Evolutionary conservation across 495 filamentous ascomycete genomes (phyloP).

Genomic region (Cladorrhinum samala): DNA sequence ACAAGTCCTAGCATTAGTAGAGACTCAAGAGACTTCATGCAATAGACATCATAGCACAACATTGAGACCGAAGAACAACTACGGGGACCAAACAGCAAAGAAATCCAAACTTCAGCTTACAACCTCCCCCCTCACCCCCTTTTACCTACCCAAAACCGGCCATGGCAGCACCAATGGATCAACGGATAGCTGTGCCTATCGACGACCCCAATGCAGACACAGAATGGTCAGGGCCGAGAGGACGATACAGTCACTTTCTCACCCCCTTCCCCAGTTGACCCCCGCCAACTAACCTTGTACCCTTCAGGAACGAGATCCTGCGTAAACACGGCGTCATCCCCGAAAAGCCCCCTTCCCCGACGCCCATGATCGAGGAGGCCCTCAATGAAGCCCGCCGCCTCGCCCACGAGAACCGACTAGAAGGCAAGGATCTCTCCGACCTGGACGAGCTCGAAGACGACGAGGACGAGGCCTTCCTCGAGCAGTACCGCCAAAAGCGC

Average conservation of each 20-base stretch:
- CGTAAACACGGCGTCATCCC: conserved; percentile 94
- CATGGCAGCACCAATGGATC: conserved; percentile 69
- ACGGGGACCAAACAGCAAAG: too few species aligned
- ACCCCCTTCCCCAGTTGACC: too few species aligned
- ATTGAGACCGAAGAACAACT: too few species aligned
- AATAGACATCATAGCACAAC: too few species aligned
- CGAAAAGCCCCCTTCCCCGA: conserved; percentile 90
- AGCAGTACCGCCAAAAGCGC: conserved; percentile 79
- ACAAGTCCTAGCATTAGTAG: not conserved
- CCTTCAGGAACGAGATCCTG: conserved; percentile 91
- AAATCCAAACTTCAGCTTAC: too few species aligned
- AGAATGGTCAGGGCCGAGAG: conserved; percentile 65
- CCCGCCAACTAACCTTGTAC: conserved; percentile 10
- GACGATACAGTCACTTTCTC: not conserved
- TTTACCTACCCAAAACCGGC: too few species aligned
- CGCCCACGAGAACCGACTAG: conserved; percentile 83
- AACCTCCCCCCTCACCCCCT: too few species aligned
- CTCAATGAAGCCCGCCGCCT: conserved; percentile 70
- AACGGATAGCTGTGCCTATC: conserved; percentile 69
- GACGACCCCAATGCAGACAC: conserved; percentile 95
- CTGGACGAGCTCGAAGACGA: conserved; percentile 85
- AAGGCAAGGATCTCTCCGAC: conserved; percentile 90
- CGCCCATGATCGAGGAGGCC: conserved; percentile 94
- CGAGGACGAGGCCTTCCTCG: conserved; percentile 86
- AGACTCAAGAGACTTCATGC: too few species aligned